These are phyloP conservation scores for Globisporangium cystogenes DNA, from an alignment of 352 stramenopile genomes.

Conservation along the genomic window DNA sequence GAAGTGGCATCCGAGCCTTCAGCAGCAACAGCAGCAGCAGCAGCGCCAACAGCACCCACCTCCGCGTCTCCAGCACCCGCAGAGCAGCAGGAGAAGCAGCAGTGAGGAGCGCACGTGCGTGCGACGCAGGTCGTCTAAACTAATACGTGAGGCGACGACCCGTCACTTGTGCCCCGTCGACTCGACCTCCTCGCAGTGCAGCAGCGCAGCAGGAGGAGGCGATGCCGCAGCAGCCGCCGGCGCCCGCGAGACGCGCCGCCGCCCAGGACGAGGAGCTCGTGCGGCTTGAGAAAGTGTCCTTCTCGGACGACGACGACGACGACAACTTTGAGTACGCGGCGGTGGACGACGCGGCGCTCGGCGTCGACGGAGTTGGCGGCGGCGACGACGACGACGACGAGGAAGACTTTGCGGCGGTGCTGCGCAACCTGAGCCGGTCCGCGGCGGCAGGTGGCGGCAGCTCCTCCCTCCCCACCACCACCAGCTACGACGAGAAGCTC, in stretches of 20 bases:
- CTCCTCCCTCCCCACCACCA: slow-evolving; percentile 11
- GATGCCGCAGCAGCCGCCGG: slow-evolving; percentile 15
- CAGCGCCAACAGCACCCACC: slow-evolving; percentile 1
- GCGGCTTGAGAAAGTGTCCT: slow-evolving; percentile 80
- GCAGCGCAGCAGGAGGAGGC: not conserved
- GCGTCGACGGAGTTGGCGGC: slow-evolving; percentile 29
- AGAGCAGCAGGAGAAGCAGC: not conserved
- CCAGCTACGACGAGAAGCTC: slow-evolving; percentile 15
- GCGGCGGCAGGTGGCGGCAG: slow-evolving; percentile 18
- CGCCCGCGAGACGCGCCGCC: not conserved
- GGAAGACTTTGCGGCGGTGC: slow-evolving; percentile 81
- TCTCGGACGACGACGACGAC: slow-evolving; percentile 84
- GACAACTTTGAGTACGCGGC: slow-evolving; percentile 85
- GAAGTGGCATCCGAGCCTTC: not conserved
- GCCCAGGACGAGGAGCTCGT: slow-evolving; percentile 73
- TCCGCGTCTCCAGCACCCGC: not conserved
- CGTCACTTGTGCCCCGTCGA: no score
- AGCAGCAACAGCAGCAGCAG: not conserved
- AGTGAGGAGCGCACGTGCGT: not conserved
- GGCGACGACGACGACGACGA: slow-evolving; percentile 52
- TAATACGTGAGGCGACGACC: no score
- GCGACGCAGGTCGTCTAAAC: no score
- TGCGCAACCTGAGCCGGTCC: slow-evolving; percentile 69
- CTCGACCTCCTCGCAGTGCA: not conserved
- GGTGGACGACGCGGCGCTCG: slow-evolving; percentile 53